These are phyloP conservation scores for Sugiyamaella xylanicola DNA, from an alignment of 1,139 yeast species.

Conservation along the genomic window DNA sequence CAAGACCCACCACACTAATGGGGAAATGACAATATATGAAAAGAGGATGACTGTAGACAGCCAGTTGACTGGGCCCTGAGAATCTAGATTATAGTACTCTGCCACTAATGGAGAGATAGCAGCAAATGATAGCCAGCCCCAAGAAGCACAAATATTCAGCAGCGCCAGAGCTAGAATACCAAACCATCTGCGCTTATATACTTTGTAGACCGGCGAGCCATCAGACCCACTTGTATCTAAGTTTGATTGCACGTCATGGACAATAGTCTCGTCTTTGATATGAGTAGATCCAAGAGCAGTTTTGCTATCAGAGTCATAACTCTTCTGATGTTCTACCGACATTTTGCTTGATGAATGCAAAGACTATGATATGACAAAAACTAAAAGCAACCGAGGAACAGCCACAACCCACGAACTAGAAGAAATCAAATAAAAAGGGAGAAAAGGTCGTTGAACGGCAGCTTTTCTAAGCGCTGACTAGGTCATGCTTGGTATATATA, in stretches of 20 bases:
- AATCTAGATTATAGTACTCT: constrained; percentile 33
- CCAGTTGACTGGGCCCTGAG: constrained; percentile 44
- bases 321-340: neutral
- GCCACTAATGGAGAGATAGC: constrained; percentile 38
- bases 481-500: neutral
- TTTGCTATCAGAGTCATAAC: neutral
- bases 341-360: neutral
- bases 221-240: neutral
- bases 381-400: too few species aligned
- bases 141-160: constrained; percentile 41
- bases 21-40: constrained; percentile 39
- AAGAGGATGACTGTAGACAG: constrained; percentile 42
- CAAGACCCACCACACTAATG: constrained; percentile 36
- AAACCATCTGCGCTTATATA: constrained; percentile 42
- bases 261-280: neutral
- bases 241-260: neutral
- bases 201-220: constrained; percentile 26
- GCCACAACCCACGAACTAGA: too few species aligned
- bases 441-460: neutral
- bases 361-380: too few species aligned
- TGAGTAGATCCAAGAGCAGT: neutral
- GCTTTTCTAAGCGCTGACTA: neutral
- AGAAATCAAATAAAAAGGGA: neutral
- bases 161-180: constrained; percentile 39
- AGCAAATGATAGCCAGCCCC: constrained; percentile 45